Percentiles rank a stretch among this genome's conserved stretches.
Evolutionary conservation across 768 basidiomycete genomes (phyloP).

Genomic region (Aureoboletus auriporus): DNA sequence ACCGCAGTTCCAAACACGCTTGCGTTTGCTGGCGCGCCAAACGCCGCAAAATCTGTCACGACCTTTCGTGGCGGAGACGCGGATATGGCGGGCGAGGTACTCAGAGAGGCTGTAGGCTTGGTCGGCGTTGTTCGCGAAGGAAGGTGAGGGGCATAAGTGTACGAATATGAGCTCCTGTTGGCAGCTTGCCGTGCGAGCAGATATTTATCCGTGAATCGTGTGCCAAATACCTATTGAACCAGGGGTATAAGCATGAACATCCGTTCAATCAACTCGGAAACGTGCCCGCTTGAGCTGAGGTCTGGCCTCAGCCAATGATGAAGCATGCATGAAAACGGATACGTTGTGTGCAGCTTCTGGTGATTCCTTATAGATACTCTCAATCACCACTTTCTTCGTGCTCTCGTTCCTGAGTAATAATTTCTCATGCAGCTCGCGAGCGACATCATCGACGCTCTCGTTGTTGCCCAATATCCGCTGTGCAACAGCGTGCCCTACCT

Average conservation of each 20-base stretch:
- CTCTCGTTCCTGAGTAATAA: slow-evolving; percentile 89
- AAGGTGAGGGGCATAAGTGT: slow-evolving; percentile 49
- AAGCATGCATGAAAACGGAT: slow-evolving; percentile 71
- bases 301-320: slow-evolving; percentile 67
- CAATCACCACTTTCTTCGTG: slow-evolving; percentile 94
- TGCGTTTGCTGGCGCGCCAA: slow-evolving; percentile 67
- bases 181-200: slow-evolving; percentile 65
- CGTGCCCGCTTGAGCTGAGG: slow-evolving; percentile 76
- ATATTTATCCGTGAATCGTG: slow-evolving; percentile 96
- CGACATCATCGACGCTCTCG: slow-evolving; percentile 96
- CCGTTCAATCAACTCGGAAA: background rate
- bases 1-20: slow-evolving; percentile 87
- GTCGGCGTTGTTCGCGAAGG: slow-evolving; percentile 40
- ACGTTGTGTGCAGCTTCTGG: slow-evolving; percentile 91
- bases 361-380: slow-evolving; percentile 92
- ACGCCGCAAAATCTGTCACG: slow-evolving; percentile 83
- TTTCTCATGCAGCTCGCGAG: slow-evolving; percentile 89
- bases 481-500: slow-evolving; percentile 92
- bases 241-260: slow-evolving; percentile 1
- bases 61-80: slow-evolving; percentile 83
- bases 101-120: slow-evolving; percentile 31
- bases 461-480: slow-evolving; percentile 89
- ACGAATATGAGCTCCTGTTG: slow-evolving; percentile 49
- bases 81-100: slow-evolving; percentile 21
- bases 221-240: slow-evolving; percentile 73